These are phyloP conservation scores for Neofusicoccum kwambonambiense DNA, from an alignment of 2,329 filamentous ascomycete genomes.

Conservation along the genomic window DNA sequence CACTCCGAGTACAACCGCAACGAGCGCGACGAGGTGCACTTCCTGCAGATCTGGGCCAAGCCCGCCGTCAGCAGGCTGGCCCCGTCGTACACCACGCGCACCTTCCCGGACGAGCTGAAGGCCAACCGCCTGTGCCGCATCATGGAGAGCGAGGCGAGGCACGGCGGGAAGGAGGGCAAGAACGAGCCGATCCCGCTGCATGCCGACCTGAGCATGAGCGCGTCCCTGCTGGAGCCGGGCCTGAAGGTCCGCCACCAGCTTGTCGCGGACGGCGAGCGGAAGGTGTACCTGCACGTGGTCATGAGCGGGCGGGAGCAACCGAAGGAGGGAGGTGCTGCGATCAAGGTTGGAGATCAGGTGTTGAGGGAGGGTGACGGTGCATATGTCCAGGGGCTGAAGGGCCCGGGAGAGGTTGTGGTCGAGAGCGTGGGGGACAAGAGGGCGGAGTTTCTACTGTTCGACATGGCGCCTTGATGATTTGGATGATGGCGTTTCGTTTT, in stretches of 20 bases:
- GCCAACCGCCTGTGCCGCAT: slow-evolving; percentile 69
- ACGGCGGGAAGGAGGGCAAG: slow-evolving; percentile 65
- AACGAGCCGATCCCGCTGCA: slow-evolving; percentile 77
- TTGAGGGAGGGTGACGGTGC: slow-evolving; percentile 78
- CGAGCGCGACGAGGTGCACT: slow-evolving; percentile 68
- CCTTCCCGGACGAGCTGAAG: slow-evolving; percentile 73
- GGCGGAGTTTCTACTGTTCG: slow-evolving; percentile 51
- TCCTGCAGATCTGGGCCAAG: slow-evolving; percentile 84
- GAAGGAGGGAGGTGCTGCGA: slow-evolving; percentile 69
- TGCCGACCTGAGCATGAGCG: slow-evolving; percentile 80
- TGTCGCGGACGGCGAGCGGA: slow-evolving; percentile 63
- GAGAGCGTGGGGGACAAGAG: slow-evolving; percentile 47
- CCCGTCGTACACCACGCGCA: slow-evolving; percentile 73
- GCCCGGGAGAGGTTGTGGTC: slow-evolving; percentile 45
- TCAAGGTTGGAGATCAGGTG: slow-evolving; percentile 65
- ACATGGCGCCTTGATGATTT: slow-evolving; percentile 37
- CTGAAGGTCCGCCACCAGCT: slow-evolving; percentile 69
- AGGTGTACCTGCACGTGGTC: slow-evolving; percentile 77
- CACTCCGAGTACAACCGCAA: slow-evolving; percentile 84
- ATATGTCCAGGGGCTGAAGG: slow-evolving; percentile 60
- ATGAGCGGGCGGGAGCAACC: slow-evolving; percentile 60
- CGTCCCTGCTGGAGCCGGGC: slow-evolving; percentile 67
- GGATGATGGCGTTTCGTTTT: not conserved
- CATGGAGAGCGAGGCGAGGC: slow-evolving; percentile 66
- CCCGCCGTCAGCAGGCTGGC: slow-evolving; percentile 72